Evolutionary conservation across 768 basidiomycete genomes (phyloP), one percentile per base, ranked within the genome.

Genomic region (Stropharia rugosoannulata): DNA sequence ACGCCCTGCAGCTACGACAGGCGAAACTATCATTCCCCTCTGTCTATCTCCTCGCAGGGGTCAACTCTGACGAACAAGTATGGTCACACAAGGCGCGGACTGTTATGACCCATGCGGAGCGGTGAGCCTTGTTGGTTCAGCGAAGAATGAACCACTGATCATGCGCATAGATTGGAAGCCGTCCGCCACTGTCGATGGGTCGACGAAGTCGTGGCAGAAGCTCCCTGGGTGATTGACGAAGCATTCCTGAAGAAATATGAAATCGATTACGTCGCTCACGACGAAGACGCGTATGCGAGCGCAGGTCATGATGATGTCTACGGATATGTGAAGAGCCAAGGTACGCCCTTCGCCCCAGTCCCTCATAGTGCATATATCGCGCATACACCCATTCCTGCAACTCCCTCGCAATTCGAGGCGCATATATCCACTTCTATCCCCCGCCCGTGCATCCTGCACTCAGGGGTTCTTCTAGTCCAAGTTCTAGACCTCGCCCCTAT

Each of bases 111-210:
- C 90, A 95, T 60, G 80, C 82, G 0, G 97, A 99, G 70, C 81
- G 95, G 79, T 93, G 41, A 37, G 78, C 64, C 13, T 18, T 50
- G 12, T 42, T 51, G 15, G 27, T 41, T 39, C 18, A 41, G 22
- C 38, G 29, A 11, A 7, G 18, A 45, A 8, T 29, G 16, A n/a
- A n/a, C 54, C 4, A 27, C 41, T 51, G 58, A 13, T 49, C 54
- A 42, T n/a, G 54, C 37, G 16, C 46, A 11, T 50, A 90, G 89
- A 56, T 79, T 94, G 62, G 97, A 98, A 72, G 84, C 90, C 5
- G 89, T 87, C n/a, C 80, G 92, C n/a, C 93, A 98, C 68, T 95
- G 95, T 68, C 84, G 93, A 54, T 99, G 96, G 96, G 94, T 95
- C 0, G 94, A 97, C 67, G 90, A 98, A 71, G 87, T 99, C 45